Percentiles rank a stretch among this genome's conserved stretches.
Evolutionary conservation across 805 yeast species (phyloP).

Genomic region (Pichia eremophila): DNA sequence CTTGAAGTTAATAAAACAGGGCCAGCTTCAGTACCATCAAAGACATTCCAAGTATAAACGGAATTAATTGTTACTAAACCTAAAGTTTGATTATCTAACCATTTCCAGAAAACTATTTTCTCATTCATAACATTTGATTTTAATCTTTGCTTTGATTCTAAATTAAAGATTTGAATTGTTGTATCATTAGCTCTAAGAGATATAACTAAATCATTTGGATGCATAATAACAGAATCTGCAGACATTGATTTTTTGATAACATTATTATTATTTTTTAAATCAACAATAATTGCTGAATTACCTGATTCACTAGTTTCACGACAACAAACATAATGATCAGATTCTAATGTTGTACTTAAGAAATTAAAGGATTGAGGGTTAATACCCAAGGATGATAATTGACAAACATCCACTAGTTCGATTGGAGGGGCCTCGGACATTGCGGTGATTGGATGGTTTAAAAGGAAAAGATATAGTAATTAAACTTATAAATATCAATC

Average conservation of each 20-base stretch:
- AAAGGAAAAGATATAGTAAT: too few species aligned
- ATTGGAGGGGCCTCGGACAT: slow-evolving; percentile 71
- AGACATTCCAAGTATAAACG: slow-evolving; percentile 73
- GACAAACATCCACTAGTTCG: slow-evolving; percentile 92
- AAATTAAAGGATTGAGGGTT: slow-evolving; percentile 79
- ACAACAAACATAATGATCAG: slow-evolving; percentile 81
- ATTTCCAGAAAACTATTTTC: slow-evolving; percentile 92
- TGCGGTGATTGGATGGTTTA: neutral
- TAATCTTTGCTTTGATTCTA: slow-evolving; percentile 78
- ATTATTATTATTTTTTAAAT: slow-evolving; percentile 67
- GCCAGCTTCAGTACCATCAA: slow-evolving; percentile 72
- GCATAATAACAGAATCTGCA: slow-evolving; percentile 97
- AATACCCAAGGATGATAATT: slow-evolving; percentile 78
- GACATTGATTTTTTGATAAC: slow-evolving; percentile 88
- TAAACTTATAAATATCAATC: too few species aligned
- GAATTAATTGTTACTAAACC: slow-evolving; percentile 79
- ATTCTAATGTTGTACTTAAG: slow-evolving; percentile 88
- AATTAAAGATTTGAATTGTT: slow-evolving; percentile 87
- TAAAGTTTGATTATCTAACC: slow-evolving; percentile 66
- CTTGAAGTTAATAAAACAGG: slow-evolving; percentile 77
- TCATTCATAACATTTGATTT: slow-evolving; percentile 80
- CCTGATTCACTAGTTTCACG: slow-evolving; percentile 57
- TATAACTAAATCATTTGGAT: slow-evolving; percentile 80
- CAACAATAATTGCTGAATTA: slow-evolving; percentile 90
- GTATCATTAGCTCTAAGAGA: slow-evolving; percentile 95